A percentile compares a stretch with the other conserved stretches of the same genome.
Conservation (phyloP, 2,329 filamentous ascomycete species). For the Botrytis hyacinthi region DNA sequence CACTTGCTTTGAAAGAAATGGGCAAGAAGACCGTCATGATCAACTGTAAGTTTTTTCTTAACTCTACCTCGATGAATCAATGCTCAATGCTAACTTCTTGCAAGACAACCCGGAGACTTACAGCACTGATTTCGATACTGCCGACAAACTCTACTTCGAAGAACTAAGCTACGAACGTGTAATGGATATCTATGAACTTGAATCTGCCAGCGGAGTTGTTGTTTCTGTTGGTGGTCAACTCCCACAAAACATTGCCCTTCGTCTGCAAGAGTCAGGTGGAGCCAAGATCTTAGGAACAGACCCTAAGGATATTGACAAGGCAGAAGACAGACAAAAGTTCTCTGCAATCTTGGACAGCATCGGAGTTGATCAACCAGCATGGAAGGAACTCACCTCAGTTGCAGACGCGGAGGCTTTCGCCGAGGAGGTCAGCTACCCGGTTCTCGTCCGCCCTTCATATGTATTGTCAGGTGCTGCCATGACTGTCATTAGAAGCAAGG, state of each 20-base stretch:
- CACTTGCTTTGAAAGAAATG: constrained; percentile 76
- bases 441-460: constrained; percentile 91
- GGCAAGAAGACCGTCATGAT: constrained; percentile 99
- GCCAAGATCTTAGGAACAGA: constrained; percentile 91
- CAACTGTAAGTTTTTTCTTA: constrained; percentile 48
- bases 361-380: constrained; percentile 92
- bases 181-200: constrained; percentile 98
- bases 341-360: constrained; percentile 96
- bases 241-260: constrained; percentile 94
- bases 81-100: not conserved
- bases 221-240: constrained; percentile 95
- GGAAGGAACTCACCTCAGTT: constrained; percentile 94
- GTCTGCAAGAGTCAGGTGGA: constrained; percentile 85
- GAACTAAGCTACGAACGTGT: constrained; percentile 96
- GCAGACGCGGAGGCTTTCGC: constrained; percentile 86
- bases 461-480: constrained; percentile 97
- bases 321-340: constrained; percentile 97
- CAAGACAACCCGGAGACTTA: constrained; percentile 59
- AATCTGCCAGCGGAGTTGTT: constrained; percentile 79
- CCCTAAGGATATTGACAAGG: constrained; percentile 93
- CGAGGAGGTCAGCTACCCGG: constrained; percentile 82
- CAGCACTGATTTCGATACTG: constrained; percentile 80
- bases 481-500: constrained; percentile 88
- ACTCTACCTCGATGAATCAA: not conserved
- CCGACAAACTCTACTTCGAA: constrained; percentile 94